These are phyloP conservation scores for Pseudophaeomoniella oleicola DNA, from an alignment of 2,329 filamentous ascomycete genomes.

Conservation along the genomic window DNA sequence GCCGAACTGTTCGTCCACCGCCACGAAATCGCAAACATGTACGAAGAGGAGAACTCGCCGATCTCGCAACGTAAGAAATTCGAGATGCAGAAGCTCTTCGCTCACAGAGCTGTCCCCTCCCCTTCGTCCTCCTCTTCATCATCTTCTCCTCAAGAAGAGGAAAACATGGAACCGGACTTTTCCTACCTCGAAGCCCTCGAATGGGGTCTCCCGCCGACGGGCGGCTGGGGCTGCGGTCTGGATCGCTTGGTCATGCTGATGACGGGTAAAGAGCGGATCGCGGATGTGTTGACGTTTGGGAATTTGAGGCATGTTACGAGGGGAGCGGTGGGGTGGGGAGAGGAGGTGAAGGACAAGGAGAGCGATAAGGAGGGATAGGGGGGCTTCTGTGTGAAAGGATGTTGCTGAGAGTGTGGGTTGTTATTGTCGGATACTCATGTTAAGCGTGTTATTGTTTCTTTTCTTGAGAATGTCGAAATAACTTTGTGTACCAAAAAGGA, in stretches of 20 bases:
- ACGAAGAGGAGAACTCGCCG: conserved; percentile 95
- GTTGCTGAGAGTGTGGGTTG: background rate
- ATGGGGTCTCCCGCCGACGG: conserved; percentile 85
- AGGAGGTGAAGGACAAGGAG: conserved; percentile 1
- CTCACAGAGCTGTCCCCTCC: conserved; percentile 12
- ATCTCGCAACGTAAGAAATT: conserved; percentile 78
- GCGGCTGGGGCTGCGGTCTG: conserved; percentile 89
- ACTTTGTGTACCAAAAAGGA: no score
- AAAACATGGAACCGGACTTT: conserved; percentile 49
- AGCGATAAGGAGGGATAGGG: conserved; percentile 1
- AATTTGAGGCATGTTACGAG: conserved; percentile 46
- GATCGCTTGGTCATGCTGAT: conserved; percentile 89
- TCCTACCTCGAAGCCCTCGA: conserved; percentile 74
- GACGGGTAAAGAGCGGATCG: conserved; percentile 61
- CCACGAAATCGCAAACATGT: conserved; percentile 84
- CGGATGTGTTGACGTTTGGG: conserved; percentile 79
- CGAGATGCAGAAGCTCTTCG: conserved; percentile 14
- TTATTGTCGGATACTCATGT: background rate
- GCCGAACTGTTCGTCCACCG: conserved; percentile 73
- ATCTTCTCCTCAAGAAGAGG: conserved; percentile 24
- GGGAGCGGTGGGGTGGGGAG: conserved; percentile 2
- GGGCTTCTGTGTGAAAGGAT: background rate
- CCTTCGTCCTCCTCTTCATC: background rate
- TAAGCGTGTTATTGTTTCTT: no score
- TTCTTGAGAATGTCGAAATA: no score